Evolutionary conservation across 805 yeast species (phyloP), one percentile per base, ranked within the genome.

Genomic region (Candida odintsovae): DNA sequence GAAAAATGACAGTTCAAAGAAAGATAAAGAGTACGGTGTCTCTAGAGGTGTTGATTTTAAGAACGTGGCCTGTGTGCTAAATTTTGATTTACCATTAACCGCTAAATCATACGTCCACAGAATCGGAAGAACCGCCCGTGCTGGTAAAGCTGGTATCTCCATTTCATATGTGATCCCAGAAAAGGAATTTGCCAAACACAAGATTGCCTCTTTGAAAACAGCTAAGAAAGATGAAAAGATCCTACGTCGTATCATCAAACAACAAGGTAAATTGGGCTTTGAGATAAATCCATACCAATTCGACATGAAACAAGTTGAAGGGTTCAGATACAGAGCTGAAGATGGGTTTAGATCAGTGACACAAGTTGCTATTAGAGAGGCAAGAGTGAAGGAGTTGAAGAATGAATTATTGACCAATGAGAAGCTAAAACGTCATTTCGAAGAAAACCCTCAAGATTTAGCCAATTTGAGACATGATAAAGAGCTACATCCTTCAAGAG

Each of bases 321-420:
- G 94, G 21, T 94, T 94, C 77, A 80, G 98, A 59, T 94, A 94
- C 66, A 82, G 99, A 75, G 82, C 89, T 71, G 97, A 94, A 59
- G 99, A 94, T 68, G 97, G 96, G 0, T 94, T 92, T 70, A 79
- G 98, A 68, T 86, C 98, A 0, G 95, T 94, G 21, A 94, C 99
- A 0, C 80, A 80, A 47, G 83, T 85, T 10, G 86, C 96, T 0
- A 80, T 94, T 22, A 81, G 97, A 66, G 97, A 94, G 60, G 98
- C 98, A 1, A 78, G 98, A 59, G 77, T 90, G 47, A 86, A 81
- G 64, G 99, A 94, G 62, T 75, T 92, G 64, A 86, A 86, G 64
- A 78, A 82, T 54, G 98, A 94, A 66, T 73, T 94, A 63, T 71
- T 94, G 51, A 80, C 92, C 39, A 86, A 95, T 56, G 97, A 89